phyloP scores from a whole-genome alignment of 164 flowering plant genomes.

The Tinospora cordifolia region DNA sequence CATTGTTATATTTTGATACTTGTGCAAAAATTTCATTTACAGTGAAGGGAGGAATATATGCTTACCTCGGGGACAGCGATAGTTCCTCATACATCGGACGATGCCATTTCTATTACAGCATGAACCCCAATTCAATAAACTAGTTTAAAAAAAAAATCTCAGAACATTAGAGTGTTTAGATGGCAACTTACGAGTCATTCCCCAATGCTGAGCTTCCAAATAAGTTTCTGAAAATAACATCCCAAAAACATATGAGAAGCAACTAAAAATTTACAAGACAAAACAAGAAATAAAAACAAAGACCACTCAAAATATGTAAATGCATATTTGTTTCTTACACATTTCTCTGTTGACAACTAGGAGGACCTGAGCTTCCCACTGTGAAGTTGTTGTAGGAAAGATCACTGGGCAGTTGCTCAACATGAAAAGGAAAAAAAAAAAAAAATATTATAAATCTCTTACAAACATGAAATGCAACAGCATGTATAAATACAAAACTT shows the following conservation, averaged over 20 bases:
- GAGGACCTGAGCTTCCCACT: conserved; percentile 35
- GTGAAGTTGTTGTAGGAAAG: conserved; percentile 76
- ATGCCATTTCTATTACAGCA: conserved; percentile 20
- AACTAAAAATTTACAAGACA: background rate
- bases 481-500: too few relatives aligned
- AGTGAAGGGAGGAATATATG: background rate
- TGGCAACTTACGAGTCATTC: conserved; percentile 41
- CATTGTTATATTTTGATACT: too few relatives aligned
- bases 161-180: background rate
- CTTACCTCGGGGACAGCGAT: conserved; percentile 55
- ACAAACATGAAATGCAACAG: too few relatives aligned
- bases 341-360: conserved; percentile 29
- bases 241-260: background rate
- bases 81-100: conserved; percentile 42
- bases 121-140: background rate
- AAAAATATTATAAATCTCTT: too few relatives aligned
- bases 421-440: too few relatives aligned
- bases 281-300: background rate
- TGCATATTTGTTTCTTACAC: conserved; percentile 15
- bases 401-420: conserved; percentile 41
- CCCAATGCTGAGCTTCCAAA: conserved; percentile 42
- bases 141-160: background rate
- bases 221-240: conserved; percentile 35
- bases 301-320: too few relatives aligned
- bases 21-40: too few relatives aligned